Base-by-base conservation (phyloP, 192 early-diverging fungal genomes). In the Coemansia sp. region DNA sequence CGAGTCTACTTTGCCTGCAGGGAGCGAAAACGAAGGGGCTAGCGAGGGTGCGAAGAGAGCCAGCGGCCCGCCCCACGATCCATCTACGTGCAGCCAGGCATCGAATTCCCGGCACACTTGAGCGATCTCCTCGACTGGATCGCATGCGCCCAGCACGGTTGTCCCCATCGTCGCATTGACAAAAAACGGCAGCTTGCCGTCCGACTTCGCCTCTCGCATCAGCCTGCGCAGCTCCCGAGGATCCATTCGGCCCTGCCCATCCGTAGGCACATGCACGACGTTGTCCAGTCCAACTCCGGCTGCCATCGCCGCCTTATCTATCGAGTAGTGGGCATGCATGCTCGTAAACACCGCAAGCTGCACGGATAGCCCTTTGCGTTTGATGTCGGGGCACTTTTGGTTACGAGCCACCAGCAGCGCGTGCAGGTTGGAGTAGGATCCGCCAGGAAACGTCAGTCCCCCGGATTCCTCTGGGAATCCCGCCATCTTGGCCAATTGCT, bases 91-190 rank as follows among this genome's bases (percentile, higher is more conserved):
- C 36, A 90, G 61, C 86, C 89, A 90, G 48, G 86, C 72, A 16
- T 72, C 71, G 54, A 80, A 83, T 28, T 81, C 79, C 53, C 70
- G 73, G 26, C 87, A 84, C 40, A 88, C 72, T 15, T 38, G 59
- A 0, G 79, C 80, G 31, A 89, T 85, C 15, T 57, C 75, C 2
- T 60, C 62, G 18, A 91, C 69, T 6, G 86, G 85, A 54, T 93
- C 91, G 64, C 88, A 91, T 0, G 91, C 84, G 11, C 89, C 86
- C 53, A 93, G 65, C 12, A 93, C 90, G 3, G 89, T 93, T 3
- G 91, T 93, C 32, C 91, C 91, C 37, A 87, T 83, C 0, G 91
- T 93, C 8, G 84, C 85, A 61, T 88, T 89, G 62, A 93, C 83
- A 57, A 91, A 90, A 51, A 90, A 91, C 12, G 91, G 91, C 10